A percentile compares a stretch with the other conserved stretches of the same genome.
Conservation (phyloP, 441 rosid genomes). For the Gossypium gossypioides region DNA sequence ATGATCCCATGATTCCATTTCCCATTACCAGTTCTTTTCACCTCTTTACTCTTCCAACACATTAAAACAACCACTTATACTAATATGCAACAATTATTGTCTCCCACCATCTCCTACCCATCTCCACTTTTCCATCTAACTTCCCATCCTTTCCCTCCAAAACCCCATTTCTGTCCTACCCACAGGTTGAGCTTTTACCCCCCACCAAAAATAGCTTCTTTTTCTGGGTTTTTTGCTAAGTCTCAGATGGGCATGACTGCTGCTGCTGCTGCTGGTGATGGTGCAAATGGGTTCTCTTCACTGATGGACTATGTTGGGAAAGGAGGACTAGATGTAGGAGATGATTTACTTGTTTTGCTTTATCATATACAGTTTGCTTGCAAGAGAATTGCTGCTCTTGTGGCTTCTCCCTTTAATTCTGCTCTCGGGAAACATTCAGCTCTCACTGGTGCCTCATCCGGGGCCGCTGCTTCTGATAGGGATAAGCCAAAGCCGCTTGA, state of each 20-base stretch:
- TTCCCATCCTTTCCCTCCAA: slow-evolving; percentile 23
- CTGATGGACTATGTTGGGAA: slow-evolving; percentile 49
- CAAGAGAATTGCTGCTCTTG: slow-evolving; percentile 79
- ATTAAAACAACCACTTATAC: not conserved
- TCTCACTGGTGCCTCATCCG: slow-evolving; percentile 13
- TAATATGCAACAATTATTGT: slow-evolving; percentile 22
- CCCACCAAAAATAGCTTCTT: slow-evolving; percentile 42
- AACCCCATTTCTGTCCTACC: slow-evolving; percentile 1
- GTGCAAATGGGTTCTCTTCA: slow-evolving; percentile 25
- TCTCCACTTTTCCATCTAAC: slow-evolving; percentile 24
- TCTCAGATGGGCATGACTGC: slow-evolving; percentile 24
- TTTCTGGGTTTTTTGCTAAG: slow-evolving; percentile 31
- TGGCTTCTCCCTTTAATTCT: slow-evolving; percentile 79
- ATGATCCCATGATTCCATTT: not conserved
- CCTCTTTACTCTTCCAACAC: not conserved
- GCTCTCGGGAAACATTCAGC: slow-evolving; percentile 42
- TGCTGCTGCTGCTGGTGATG: not conserved
- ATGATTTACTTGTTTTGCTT: slow-evolving; percentile 59
- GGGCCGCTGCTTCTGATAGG: slow-evolving; percentile 40
- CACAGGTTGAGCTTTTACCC: slow-evolving; percentile 1
- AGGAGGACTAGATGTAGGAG: slow-evolving; percentile 48
- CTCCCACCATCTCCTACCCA: slow-evolving; percentile 18
- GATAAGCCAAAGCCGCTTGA: slow-evolving; percentile 86
- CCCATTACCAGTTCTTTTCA: not conserved
- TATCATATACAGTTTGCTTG: slow-evolving; percentile 74